Base-by-base conservation (phyloP, 1,284 basidiomycete species). In the Trichosporon sp. region DNA sequence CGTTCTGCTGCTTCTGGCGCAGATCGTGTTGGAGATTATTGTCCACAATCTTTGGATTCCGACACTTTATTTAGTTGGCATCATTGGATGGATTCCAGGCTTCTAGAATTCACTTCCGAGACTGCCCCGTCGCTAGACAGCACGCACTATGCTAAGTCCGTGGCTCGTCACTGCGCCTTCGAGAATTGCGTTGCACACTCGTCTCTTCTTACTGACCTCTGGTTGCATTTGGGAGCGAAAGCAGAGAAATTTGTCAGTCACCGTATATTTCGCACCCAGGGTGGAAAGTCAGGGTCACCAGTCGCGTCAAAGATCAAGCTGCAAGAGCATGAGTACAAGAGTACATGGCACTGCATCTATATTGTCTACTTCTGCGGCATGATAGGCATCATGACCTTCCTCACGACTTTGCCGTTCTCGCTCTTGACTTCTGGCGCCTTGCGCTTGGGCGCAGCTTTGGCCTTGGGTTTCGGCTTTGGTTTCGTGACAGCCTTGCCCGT, bases 121-220 rank as follows among this genome's bases (percentile, higher is more conserved):
- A 26, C 19, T 71, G 65, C 66, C 38, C 69, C 65, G 72, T 73
- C 72, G 72, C 72, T 73, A 71, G 67, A 73, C 68, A 70, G 72
- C 72, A 73, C 72, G 72, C 72, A 66, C 72, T 70, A 73, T 73
- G 72, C 72, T 67, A 70, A 40, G 71, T 73, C 71, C 71, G 71
- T 73, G 71, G 71, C 71, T 73, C 59, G 59, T 63, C 59, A 63
- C 59, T 63, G 59, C 59, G 59, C 59, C 59, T 63, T 63, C 26
- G 59, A 63, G 32, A 32, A 63, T 35, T n/a, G 51, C 8, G 59
- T n/a, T 63, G 59, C 59, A 59, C 43, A 26, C 26, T 6, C 40
- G 10, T n/a, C 12, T 16, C 26, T 26, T 61, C n/a, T 26, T 26
- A 63, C 59, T 63, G 32, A 63, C 32, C 59, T 37, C 26, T 37